Evolutionary conservation across 2,329 filamentous ascomycete genomes (phyloP), one percentile per base, ranked within the genome.

Genomic region (Rhinocladiella mackenziei): DNA sequence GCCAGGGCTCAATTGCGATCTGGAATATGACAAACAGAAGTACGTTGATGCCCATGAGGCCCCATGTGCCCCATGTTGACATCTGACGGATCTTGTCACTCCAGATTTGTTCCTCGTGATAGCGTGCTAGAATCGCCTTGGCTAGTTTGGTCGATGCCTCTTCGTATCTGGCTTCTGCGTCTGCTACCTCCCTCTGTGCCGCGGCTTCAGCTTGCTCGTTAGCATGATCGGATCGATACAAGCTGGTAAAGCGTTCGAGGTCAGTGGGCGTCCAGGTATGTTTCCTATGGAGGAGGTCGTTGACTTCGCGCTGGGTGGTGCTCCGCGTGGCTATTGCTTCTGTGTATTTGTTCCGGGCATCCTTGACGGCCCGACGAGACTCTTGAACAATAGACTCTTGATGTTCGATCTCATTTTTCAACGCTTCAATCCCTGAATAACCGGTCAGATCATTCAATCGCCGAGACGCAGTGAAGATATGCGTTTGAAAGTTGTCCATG

Each of bases 71-170:
- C 92, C 92, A 98, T 0, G 92, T 98, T 63, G 86, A 92, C 74
- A 95, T 95, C 54, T 92, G 77, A 25, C 92, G 77, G 62, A 98
- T 98, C 58, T 94, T 91, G 64, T 98, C 92, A 61, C 87, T 94
- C 92, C 92, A 98, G 44, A 98, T 94, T 70, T 98, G 92, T 71
- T 98, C 92, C 69, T 98, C 92, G 65, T 98, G 92, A 66, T 98
- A 98, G 49, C 94, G 80, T 50, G 85, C 85, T 39, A 96, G 72
- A 57, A 97, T 96, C 38, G 83, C 81, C 50, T 84, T 81, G 62
- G 85, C 91, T 41, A 98, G 71, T 58, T 82, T 78, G 39, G 81
- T 78, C 43, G 82, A 78, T 1, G 89, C 77, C 50, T 85, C 82
- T 66, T 95, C 86, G 49, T 94, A 81, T 48, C 86, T 80, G 32